Base-by-base conservation (phyloP, 2,329 filamentous ascomycete species). In the Colletotrichum aenigma region DNA sequence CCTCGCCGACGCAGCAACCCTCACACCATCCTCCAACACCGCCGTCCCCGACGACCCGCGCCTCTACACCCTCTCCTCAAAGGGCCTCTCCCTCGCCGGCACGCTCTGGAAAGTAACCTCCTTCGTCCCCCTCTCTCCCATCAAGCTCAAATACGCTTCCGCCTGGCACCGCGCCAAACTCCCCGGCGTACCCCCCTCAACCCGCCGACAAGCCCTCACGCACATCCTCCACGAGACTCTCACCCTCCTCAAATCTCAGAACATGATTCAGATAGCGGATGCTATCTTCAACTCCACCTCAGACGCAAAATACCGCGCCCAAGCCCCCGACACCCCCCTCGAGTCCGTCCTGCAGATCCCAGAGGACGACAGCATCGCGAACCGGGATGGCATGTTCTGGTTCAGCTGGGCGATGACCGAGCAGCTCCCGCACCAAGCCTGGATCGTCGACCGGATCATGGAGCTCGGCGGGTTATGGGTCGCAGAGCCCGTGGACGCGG, bases 111-210 rank as follows among this genome's bases (percentile, higher is more conserved):
- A 61, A 32, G 28, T 61, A 12, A 34, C 26, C 15, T 3, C 26
- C 24, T 61, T 61, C 58, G 6, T 61, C 6, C 2, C 26, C 4
- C 58, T 61, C 18, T 2, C 4, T 0, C 3, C 28, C 6, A 32
- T 61, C 28, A 16, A 32, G 28, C 4, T 7, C 18, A 61, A 61
- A 34, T n/a, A 61, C 58, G 26, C 28, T 6, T 26, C 26, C 8
- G 28, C 24, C 24, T 34, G 58, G 58, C 58, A 61, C 18, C 26
- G 28, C 18, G 58, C 28, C 26, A 61, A 61, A 32, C 0, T 0
- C 1, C 13, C 26, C 58, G 16, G 16, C 18, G 0, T 0, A 1
- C 6, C 26, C 0, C 13, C 28, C 2, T 9, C n/a, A 0, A 28
- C 28, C 26, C 24, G 58, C 4, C 58, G 58, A 3, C 18, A 61